phyloP scores from a whole-genome alignment of 352 stramenopile species.

The Globisporangium spinosum region DNA sequence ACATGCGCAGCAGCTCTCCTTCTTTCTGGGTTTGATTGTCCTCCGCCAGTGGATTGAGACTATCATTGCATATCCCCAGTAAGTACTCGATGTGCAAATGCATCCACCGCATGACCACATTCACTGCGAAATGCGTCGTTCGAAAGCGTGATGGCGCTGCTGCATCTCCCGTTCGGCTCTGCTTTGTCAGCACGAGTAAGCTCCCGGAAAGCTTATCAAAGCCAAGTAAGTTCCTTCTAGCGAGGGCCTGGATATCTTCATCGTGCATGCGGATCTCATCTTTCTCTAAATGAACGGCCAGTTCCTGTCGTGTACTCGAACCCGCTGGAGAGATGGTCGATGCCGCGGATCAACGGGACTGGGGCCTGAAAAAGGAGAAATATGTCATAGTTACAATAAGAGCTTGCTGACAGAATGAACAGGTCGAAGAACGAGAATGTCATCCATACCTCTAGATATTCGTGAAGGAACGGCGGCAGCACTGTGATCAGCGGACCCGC shows the following conservation, averaged over 20 bases:
- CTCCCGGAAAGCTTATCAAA: constrained; percentile 30
- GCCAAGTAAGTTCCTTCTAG: constrained; percentile 25
- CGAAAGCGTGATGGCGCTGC: not conserved
- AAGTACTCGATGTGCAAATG: constrained; percentile 41
- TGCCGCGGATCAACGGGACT: constrained; percentile 46
- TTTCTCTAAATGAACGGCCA: constrained; percentile 31
- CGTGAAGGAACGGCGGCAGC: constrained; percentile 41
- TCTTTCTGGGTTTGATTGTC: constrained; percentile 7
- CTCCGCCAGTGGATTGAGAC: not conserved
- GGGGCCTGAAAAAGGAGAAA: constrained; percentile 27
- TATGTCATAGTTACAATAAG: not conserved
- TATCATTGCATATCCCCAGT: constrained; percentile 19
- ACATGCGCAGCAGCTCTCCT: constrained; percentile 22
- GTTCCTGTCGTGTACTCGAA: constrained; percentile 40
- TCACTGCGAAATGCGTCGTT: constrained; percentile 28
- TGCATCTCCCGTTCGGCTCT: constrained; percentile 10
- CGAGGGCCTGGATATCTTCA: constrained; percentile 27
- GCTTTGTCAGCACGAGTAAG: constrained; percentile 31
- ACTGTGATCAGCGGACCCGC: constrained; percentile 49
- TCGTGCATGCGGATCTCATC: constrained; percentile 31
- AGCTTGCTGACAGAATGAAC: not conserved
- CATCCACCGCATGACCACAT: constrained; percentile 44
- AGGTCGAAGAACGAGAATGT: not conserved
- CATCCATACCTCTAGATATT: constrained; percentile 46
- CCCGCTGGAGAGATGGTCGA: constrained; percentile 34